Conservation (phyloP, 108 stramenopile genomes). For the Fragilariopsis cylindrus region DNA sequence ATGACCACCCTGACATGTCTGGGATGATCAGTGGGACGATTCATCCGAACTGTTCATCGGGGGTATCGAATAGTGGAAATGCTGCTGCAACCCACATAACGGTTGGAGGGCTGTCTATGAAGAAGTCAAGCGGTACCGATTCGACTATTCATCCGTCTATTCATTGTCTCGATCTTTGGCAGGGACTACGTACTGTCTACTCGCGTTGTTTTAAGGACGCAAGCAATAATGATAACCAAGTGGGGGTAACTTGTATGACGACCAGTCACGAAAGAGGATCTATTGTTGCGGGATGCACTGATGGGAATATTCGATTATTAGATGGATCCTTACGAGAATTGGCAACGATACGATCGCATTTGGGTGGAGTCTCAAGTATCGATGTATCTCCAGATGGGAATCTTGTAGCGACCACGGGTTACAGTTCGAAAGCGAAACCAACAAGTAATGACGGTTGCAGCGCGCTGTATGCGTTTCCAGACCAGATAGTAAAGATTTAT, state of each 20-base stretch:
- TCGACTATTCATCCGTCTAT: conserved; percentile 36
- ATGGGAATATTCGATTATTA: conserved; percentile 76
- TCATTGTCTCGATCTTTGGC: conserved; percentile 72
- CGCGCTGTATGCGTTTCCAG: conserved; percentile 72
- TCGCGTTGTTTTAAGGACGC: conserved; percentile 52
- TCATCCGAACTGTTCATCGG: conserved; percentile 47
- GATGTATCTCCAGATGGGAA: conserved; percentile 64
- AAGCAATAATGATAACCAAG: conserved; percentile 27
- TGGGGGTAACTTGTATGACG: conserved; percentile 62
- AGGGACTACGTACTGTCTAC: conserved; percentile 65
- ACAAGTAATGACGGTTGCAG: conserved; percentile 21
- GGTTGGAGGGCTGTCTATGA: conserved; percentile 61
- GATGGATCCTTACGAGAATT: conserved; percentile 68
- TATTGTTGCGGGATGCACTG: conserved; percentile 76
- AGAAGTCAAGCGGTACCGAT: background rate
- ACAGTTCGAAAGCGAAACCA: conserved; percentile 37
- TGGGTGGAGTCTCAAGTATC: conserved; percentile 66
- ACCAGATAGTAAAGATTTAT: conserved; percentile 65
- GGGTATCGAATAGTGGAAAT: conserved; percentile 15
- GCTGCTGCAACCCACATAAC: conserved; percentile 50
- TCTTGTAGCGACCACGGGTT: conserved; percentile 79
- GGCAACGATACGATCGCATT: conserved; percentile 63
- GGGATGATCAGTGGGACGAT: conserved; percentile 63
- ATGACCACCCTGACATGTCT: conserved; percentile 41
- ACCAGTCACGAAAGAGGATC: conserved; percentile 49